Percentiles rank a stretch among this genome's conserved stretches.
Evolutionary conservation across 768 basidiomycete species (phyloP).

Genomic region (Suillus occidentalis): DNA sequence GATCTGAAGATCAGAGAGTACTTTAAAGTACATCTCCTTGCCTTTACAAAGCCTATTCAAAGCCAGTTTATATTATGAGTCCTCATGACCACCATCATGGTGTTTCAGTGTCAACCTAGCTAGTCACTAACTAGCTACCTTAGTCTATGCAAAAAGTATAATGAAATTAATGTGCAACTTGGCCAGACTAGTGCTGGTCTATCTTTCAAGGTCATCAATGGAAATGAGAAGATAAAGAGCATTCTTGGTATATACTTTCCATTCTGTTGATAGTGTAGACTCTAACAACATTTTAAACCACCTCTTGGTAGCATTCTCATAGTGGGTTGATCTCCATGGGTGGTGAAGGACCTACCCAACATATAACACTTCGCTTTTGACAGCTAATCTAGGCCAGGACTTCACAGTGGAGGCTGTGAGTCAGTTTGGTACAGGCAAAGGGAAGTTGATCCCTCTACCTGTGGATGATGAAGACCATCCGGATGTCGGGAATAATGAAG

Average conservation of each 20-base stretch:
- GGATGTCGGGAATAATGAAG: neutral
- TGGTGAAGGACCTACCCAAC: neutral
- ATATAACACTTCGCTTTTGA: neutral
- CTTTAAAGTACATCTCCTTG: neutral
- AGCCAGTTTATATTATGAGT: neutral
- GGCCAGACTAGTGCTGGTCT: neutral
- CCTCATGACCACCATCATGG: neutral
- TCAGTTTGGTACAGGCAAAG: neutral
- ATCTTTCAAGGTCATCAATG: neutral
- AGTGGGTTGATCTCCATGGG: neutral
- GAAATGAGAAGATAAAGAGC: neutral
- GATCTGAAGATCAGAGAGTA: neutral
- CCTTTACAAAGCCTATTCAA: neutral
- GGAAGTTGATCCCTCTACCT: neutral
- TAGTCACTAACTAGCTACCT: neutral
- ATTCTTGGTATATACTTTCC: neutral
- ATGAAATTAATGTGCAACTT: neutral
- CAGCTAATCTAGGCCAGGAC: constrained; percentile 4
- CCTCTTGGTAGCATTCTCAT: neutral
- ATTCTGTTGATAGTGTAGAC: neutral
- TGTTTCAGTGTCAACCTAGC: neutral
- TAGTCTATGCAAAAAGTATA: neutral
- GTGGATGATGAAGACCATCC: neutral
- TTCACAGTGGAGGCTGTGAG: neutral
- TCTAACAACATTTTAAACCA: neutral